Conservation (phyloP, 169 alveolate genomes). For the Cryptosporidium parvum region DNA sequence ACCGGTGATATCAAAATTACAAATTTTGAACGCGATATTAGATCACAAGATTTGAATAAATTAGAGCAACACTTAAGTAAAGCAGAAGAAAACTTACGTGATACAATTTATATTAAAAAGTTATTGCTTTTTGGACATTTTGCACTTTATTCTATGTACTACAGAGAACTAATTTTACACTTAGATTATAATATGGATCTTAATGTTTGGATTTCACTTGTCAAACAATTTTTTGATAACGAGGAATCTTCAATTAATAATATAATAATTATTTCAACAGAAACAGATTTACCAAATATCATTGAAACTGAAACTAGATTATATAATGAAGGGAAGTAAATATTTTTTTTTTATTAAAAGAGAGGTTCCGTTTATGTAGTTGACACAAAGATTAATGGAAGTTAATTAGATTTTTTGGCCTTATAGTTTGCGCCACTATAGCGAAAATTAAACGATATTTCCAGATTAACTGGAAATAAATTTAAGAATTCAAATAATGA, state of each 20-base stretch:
- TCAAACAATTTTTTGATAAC: conserved; percentile 8
- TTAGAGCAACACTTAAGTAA: no score
- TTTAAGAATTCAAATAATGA: neutral
- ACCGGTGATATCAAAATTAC: neutral
- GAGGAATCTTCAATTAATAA: conserved; percentile 11
- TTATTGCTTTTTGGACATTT: conserved; percentile 30
- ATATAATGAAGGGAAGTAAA: neutral
- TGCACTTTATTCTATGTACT: conserved; percentile 16
- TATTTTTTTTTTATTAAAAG: no score
- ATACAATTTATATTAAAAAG: conserved; percentile 15
- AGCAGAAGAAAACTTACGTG: no score
- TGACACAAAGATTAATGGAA: neutral
- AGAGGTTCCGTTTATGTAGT: no score
- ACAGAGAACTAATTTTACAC: conserved; percentile 8
- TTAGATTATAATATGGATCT: conserved; percentile 21
- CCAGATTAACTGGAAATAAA: neutral
- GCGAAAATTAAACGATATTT: neutral
- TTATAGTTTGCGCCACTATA: neutral
- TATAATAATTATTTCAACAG: conserved; percentile 10
- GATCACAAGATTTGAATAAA: no score
- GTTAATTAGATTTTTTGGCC: no score
- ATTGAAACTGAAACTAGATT: neutral
- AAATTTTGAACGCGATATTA: neutral
- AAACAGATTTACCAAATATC: neutral
- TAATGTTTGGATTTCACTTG: conserved; percentile 13